These are phyloP conservation scores for Podospora didyma DNA, from an alignment of 495 filamentous ascomycete genomes.

Conservation along the genomic window DNA sequence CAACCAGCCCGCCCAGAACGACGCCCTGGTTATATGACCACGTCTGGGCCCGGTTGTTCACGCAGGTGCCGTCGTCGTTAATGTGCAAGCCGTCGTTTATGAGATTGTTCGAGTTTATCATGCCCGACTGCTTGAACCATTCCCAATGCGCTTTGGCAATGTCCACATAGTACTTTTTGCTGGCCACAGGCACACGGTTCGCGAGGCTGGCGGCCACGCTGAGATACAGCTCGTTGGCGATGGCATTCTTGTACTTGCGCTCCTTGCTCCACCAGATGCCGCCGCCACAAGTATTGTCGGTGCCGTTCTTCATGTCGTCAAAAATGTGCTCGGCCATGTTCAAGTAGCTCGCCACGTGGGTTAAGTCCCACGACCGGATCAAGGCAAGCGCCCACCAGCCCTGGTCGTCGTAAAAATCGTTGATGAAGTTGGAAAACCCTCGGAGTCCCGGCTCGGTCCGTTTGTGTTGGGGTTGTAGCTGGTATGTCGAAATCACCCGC, in stretches of 20 bases:
- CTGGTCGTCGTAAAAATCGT: constrained; percentile 67
- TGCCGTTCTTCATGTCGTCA: constrained; percentile 55
- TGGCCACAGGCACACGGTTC: constrained; percentile 49
- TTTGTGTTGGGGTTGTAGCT: constrained; percentile 9
- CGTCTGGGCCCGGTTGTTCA: constrained; percentile 59
- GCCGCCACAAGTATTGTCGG: constrained; percentile 52
- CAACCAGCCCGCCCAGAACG: constrained; percentile 66
- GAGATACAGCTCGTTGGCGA: constrained; percentile 74
- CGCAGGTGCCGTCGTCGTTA: constrained; percentile 44
- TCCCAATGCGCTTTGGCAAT: constrained; percentile 58
- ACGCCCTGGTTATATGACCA: constrained; percentile 85
- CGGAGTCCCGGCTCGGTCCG: constrained; percentile 14
- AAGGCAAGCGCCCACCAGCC: constrained; percentile 70
- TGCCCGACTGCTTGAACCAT: constrained; percentile 63
- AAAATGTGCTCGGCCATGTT: constrained; percentile 57
- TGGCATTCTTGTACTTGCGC: constrained; percentile 60
- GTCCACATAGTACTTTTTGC: constrained; percentile 49
- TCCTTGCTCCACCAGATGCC: constrained; percentile 70
- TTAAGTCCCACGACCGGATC: constrained; percentile 62
- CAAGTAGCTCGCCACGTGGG: constrained; percentile 51
- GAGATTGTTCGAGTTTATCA: constrained; percentile 61
- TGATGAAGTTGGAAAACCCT: constrained; percentile 50
- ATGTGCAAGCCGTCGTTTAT: constrained; percentile 67
- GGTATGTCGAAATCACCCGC: constrained; percentile 30
- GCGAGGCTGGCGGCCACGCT: constrained; percentile 68